Evolutionary conservation across 257 asterid species (phyloP), one percentile per base, ranked within the genome.

Genomic region (Solanum clarkiae): DNA sequence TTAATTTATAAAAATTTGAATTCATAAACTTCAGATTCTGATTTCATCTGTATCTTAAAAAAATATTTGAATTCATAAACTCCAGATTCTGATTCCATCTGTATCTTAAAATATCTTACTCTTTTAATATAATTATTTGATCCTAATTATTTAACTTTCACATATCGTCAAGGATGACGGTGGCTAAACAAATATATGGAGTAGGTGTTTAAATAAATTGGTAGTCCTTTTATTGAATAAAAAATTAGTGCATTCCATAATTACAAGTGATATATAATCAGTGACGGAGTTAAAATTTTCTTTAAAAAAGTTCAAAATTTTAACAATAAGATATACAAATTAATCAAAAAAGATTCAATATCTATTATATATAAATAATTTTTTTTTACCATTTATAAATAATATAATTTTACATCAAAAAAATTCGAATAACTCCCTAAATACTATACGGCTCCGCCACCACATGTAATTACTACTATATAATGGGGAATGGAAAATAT

Each of bases 281-380:
- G 6, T 36, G 1, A 1, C 1, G 1, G 1, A 4, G 42, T 36
- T 36, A 36, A 5, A 36, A 36, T 2, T 36, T 36, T 36, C 4
- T 36, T 36, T 36, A 36, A 36, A 5, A 0, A 36, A 4, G 6
- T 4, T 36, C 6, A 36, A 36, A 4, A 36, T 36, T 36, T 36
- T 36, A 36, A 36, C 0, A 36, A 36, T 0, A 0, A 4, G 2
- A 36, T 0, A 36, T 5, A 36, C 7, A 3, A 36, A 36, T 36
- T 36, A 36, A 36, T 36, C 6, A 5, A 5, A 36, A 0, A 5
- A 5, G 1, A 5, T 36, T 36, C 6, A 0, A 36, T 0, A 36
- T 36, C 4, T 36, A 36, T 36, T 36, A 36, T 36, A 36, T 36
- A 36, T 36, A 36, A 36, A 36, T 32, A 32, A 2, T 3, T 32